Base-by-base conservation (phyloP, 352 stramenopile species). In the Pythium apleroticum region DNA sequence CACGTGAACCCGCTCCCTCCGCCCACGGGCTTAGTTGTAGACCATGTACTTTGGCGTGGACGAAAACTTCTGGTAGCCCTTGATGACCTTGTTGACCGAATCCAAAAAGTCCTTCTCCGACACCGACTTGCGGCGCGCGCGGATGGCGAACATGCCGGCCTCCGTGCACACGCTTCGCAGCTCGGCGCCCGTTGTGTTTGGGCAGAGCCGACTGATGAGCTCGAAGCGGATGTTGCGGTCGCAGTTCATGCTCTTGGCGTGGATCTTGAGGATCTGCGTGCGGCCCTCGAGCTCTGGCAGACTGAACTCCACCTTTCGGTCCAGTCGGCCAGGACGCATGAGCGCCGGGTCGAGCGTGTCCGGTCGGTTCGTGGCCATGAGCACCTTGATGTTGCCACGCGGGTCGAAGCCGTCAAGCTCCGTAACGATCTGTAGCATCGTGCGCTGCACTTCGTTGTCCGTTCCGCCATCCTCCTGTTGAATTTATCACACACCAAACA, bases 31-130 rank as follows among this genome's bases (percentile, higher is more conserved):
- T 59, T 96, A 98, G 72, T 98, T 98, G 84, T 98, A 98, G 56
- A 98, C 94, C 93, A 98, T 98, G 88, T 99, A 99, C 86, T 99
- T 99, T 30, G 98, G 97, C 69, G 98, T 99, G 37, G 97, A 98
- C 68, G 90, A 98, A 88, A 99, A 99, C 89, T 99, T 99, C 74
- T 99, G 98, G 90, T 99, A 99, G 64, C 97, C 97, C 87, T 99
- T 99, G 75, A 99, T 99, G 62, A 99, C 97, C 84, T 99, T 99
- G 82, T 99, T 99, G 60, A 99, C 97, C 57, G 96, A 98, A 66
- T 99, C 97, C 62, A 99, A 86, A 80, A 99, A 99, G 77, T 99
- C 98, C 74, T 99, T 99, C 74, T 99, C 97, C 65, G 88, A 98
- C 57, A 99, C 97, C 45, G 79, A 97, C 88, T 99, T 99, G 78